Evolutionary conservation across 2,329 filamentous ascomycete species (phyloP), one percentile per base, ranked within the genome.

Genomic region (Penicillium polonicum): DNA sequence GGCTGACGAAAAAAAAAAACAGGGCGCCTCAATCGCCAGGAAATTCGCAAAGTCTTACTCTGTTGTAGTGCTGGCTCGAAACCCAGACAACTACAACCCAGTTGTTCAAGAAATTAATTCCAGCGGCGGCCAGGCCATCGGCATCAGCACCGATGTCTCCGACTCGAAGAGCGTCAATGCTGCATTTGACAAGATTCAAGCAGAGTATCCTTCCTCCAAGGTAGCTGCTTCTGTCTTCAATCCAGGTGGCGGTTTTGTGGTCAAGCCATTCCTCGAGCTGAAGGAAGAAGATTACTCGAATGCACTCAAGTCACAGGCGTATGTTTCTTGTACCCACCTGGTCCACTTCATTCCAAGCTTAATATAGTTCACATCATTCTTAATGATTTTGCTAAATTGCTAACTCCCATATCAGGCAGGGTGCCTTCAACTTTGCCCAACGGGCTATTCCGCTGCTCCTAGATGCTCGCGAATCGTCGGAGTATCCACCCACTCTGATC

Each of bases 371-470:
- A 10, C 25, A 17, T 23, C 17, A 5, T 51, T 5, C 2, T 12
- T 15, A 5, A 13, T 0, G 12, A 55, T 15, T 21, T 35, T 27
- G 7, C 21, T 42, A 21, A 61, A n/a, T 23, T 45, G 33, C 25
- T 61, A 5, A 27, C 7, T 8, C 12, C 5, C 7, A 46, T 4
- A 50, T 57, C 52, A 78, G 75, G 43, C 71, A 74, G 38, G 91
- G 90, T 13, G 88, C 89, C 29, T 91, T 91, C 73, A 77, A 87
- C 66, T 96, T 96, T 73, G 85, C 90, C 0, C 87, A 93, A 72
- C 80, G 82, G 3, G 79, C 84, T 0, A 76, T 96, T 0, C 91
- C 92, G 0, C 79, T 88, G 1, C 83, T 96, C 1, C 81, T 92
- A 2, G 80, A 85, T 23, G 80, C 86, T 0, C 72, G 74, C 0